phyloP scores from a whole-genome alignment of 495 filamentous ascomycete genomes.

The Stereocaulon alpinum region DNA sequence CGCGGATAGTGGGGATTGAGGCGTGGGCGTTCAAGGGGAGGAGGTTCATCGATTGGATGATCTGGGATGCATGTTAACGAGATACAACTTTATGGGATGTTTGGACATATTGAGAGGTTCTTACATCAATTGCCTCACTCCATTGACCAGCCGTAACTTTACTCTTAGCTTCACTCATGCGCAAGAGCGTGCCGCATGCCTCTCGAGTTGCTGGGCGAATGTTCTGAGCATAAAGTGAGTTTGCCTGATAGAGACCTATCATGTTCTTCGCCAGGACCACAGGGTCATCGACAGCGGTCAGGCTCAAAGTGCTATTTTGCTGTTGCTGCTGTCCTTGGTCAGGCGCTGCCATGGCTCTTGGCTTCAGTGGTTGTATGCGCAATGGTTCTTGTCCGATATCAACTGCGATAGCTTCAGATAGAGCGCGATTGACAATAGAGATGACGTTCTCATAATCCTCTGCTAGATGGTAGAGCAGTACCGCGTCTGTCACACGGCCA shows the following conservation, averaged over 20 bases:
- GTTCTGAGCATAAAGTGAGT: slow-evolving; percentile 60
- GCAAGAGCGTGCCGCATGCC: slow-evolving; percentile 59
- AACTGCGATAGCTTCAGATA: slow-evolving; percentile 75
- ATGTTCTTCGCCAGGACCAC: slow-evolving; percentile 68
- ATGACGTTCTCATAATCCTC: slow-evolving; percentile 91
- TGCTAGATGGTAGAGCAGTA: slow-evolving; percentile 86
- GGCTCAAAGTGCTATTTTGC: slow-evolving; percentile 54
- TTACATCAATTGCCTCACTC: slow-evolving; percentile 72
- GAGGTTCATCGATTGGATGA: slow-evolving; percentile 60
- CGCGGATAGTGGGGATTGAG: slow-evolving; percentile 62
- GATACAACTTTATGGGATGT: slow-evolving; percentile 2
- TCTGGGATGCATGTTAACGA: slow-evolving; percentile 36
- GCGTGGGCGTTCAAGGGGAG: slow-evolving; percentile 64
- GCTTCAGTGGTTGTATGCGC: slow-evolving; percentile 68
- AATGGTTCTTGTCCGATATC: slow-evolving; percentile 69
- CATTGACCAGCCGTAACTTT: slow-evolving; percentile 60
- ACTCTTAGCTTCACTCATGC: slow-evolving; percentile 66
- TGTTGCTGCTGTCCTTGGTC: slow-evolving; percentile 23
- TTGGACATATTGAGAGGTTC: slow-evolving; percentile 26
- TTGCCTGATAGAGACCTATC: slow-evolving; percentile 65
- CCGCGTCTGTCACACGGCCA: slow-evolving; percentile 82
- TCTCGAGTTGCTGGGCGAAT: slow-evolving; percentile 58
- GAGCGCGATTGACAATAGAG: slow-evolving; percentile 74
- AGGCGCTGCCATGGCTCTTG: slow-evolving; percentile 27
- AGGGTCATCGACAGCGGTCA: slow-evolving; percentile 82